Base-by-base conservation (phyloP, 2,329 filamentous ascomycete species). In the Stachybotrys echinatus region DNA sequence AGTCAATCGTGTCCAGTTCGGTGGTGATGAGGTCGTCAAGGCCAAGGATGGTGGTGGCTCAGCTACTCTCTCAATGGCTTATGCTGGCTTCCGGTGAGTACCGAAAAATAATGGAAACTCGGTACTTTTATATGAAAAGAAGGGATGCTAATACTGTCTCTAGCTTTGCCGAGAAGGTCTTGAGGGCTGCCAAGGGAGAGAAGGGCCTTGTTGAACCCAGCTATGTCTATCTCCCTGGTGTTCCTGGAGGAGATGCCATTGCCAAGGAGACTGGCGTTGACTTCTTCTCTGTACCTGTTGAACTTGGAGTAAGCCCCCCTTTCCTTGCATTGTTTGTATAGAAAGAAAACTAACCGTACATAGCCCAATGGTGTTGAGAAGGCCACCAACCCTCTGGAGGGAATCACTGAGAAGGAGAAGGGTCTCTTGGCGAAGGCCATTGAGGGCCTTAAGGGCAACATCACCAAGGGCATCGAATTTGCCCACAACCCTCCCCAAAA, bases 11-110 rank as follows among this genome's bases (percentile, higher is more conserved):
- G 89, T 97, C 51, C 94, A 99, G 74, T 97, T 96, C 62, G 94
- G 94, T 69, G 94, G 94, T 79, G 94, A 99, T 61, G 91, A 96
- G 77, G 91, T 96, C 56, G 91, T 96, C 70, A 85, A 92, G 80
- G 91, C 91, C 68, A 96, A 96, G 83, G 88, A 94, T 58, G 91
- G 91, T 64, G 85, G 85, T 66, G 91, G 91, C 57, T 95, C 89
- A 54, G 91, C 91, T 58, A 96, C 91, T 52, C 81, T 96, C 49
- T 95, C 90, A 62, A 96, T 96, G 91, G 91, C 91, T 54, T 95
- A 91, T 69, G 94, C 94, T 60, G 94, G 94, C 60, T 97, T 85
- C 84, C 88, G 90, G 87, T 92, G 74, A 58, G 79, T 64, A 51
- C 39, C 27, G 39, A 34, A 34, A 14, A 34, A 34, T 14, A 34